Percentiles rank a stretch among this genome's conserved stretches.
phyloP scores from a whole-genome alignment of 345 rosid genomes.

The Microthlaspi erraticum region DNA sequence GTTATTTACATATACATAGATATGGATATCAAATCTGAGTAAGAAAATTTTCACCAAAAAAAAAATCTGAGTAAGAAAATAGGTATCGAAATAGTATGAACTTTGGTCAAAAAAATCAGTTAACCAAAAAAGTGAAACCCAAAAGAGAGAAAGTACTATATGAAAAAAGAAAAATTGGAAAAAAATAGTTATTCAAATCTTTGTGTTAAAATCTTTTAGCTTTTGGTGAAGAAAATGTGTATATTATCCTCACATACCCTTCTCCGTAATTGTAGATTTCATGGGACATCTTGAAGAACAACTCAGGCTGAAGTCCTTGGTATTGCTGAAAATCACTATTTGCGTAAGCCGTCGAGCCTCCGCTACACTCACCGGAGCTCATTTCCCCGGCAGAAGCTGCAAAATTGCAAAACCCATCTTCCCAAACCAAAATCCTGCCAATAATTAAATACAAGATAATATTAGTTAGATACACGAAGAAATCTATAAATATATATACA shows the following conservation, averaged over 20 bases:
- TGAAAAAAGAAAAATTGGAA: background rate
- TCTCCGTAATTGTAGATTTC: constrained; percentile 99
- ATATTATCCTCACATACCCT: constrained; percentile 64
- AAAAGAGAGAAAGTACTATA: constrained; percentile 29
- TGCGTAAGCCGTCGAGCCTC: constrained; percentile 56
- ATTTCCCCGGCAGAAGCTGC: constrained; percentile 72
- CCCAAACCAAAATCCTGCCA: constrained; percentile 96
- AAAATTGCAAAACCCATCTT: constrained; percentile 99
- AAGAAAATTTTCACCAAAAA: too few species aligned
- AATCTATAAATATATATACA: background rate
- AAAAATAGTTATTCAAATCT: background rate
- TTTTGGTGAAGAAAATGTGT: background rate
- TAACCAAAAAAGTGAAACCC: constrained; percentile 23
- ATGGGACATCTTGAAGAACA: constrained; percentile 98
- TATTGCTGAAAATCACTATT: constrained; percentile 72
- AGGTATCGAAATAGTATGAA: constrained; percentile 17
- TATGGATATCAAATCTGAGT: constrained; percentile 29
- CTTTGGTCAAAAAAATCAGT: constrained; percentile 5
- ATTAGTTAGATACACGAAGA: background rate
- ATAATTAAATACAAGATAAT: constrained; percentile 8
- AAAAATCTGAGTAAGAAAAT: constrained; percentile 27
- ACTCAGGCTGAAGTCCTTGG: constrained; percentile 94
- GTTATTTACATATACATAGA: constrained; percentile 30
- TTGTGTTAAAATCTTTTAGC: background rate
- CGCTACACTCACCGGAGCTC: constrained; percentile 58